Base-by-base conservation (phyloP, 2,329 filamentous ascomycete genomes). In the Cladosporium sp. region DNA sequence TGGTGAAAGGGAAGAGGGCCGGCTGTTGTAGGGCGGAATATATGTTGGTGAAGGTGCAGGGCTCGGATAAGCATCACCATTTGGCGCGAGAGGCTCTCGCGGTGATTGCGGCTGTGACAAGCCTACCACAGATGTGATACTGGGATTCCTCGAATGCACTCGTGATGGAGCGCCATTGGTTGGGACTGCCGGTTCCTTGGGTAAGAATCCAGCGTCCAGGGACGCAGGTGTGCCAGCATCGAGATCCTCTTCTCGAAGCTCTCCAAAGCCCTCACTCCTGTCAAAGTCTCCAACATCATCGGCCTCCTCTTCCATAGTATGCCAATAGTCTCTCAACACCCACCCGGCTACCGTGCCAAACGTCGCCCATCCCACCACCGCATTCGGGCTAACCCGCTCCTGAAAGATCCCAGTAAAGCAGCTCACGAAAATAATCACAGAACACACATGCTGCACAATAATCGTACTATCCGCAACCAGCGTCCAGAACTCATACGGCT, bases 401-500 rank as follows among this genome's bases (percentile, higher is more conserved):
- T 94, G 88, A 71, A 91, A 91, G 68, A 99, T 99, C 63, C 89
- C 92, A 18, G 93, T 89, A 76, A 99, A 99, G 79, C 92, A 96
- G 70, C 94, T 93, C 68, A 96, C 87, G 76, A 98, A 99, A 65
- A 99, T 94, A 64, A 91, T 91, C 68, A 98, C 93, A 8, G 92
- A 96, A 78, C 92, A 96, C 59, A 98, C 91, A 78, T 99, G 95
- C 78, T 99, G 95, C 21, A 98, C 91, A 71, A 99, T 97, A 67
- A 98, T 92, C 3, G 94, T 97, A 15, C 92, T 94, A 78, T 98
- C 94, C 66, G 92, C 92, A 60, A 98, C 93, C 38, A 99, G 85
- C 10, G 93, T 92, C 94, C 95, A 99, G 79, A 99, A 99, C 75
- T 98, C 93, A 78, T 99, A 99, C 0, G 94, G 94, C 71, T 95